Evolutionary conservation across 1,284 basidiomycete genomes (phyloP).

Genomic region (Trichosporon faecale): DNA sequence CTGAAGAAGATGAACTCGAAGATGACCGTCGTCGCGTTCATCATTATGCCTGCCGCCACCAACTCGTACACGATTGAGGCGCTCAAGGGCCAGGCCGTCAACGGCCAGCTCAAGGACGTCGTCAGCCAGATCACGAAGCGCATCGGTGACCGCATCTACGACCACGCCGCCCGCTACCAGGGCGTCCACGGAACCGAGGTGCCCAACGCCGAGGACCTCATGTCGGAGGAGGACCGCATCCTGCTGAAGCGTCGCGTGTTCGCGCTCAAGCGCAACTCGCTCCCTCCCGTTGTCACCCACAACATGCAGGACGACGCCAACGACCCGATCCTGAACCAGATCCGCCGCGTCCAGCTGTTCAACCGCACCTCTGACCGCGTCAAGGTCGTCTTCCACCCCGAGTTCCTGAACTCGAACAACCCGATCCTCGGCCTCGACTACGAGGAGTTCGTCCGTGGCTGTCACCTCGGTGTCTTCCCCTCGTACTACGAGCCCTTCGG

Average conservation of each 20-base stretch:
- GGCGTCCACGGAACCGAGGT: conserved; percentile 71
- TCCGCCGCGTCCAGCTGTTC: conserved; percentile 88
- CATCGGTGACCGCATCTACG: conserved; percentile 85
- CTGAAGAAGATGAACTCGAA: conserved; percentile 76
- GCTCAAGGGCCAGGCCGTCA: conserved; percentile 96
- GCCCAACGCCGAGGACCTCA: conserved; percentile 69
- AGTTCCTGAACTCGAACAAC: conserved; percentile 96
- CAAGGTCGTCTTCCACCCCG: conserved; percentile 97
- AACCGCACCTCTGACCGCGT: conserved; percentile 78
- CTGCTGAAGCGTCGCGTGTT: conserved; percentile 93
- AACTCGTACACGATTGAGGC: conserved; percentile 97
- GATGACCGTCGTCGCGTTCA: conserved; percentile 90
- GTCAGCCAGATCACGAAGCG: conserved; percentile 91
- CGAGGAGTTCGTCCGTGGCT: conserved; percentile 97
- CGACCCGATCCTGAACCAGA: conserved; percentile 93
- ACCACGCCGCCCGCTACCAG: conserved; percentile 80
- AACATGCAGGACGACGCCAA: conserved; percentile 92
- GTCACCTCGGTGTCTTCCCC: conserved; percentile 96
- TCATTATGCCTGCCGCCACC: conserved; percentile 96
- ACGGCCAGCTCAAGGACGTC: conserved; percentile 90
- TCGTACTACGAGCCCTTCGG: conserved; percentile 65
- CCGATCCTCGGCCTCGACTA: conserved; percentile 96
- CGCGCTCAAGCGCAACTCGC: conserved; percentile 86
- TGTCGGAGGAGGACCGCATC: conserved; percentile 92
- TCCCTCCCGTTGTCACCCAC: conserved; percentile 92